A percentile compares a stretch with the other conserved stretches of the same genome.
phyloP scores from a whole-genome alignment of 306 rosid species.

The Prunus mongolica region DNA sequence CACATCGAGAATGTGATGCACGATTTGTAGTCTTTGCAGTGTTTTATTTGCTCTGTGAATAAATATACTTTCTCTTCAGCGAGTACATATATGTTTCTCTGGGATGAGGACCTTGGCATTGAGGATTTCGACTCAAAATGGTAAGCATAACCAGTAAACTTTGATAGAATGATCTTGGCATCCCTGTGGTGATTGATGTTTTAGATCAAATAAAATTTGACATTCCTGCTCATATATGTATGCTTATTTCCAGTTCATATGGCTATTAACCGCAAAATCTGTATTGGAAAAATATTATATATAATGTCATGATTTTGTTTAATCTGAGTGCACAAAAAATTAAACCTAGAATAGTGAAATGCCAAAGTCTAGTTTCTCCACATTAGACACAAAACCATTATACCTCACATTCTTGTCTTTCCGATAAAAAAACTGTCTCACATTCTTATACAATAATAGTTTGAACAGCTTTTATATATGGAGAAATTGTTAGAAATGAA shows the following conservation, averaged over 20 bases:
- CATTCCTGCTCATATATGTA: background rate
- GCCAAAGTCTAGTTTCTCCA: too few relatives aligned
- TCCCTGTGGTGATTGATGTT: background rate
- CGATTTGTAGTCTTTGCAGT: background rate
- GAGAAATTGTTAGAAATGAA: too few relatives aligned
- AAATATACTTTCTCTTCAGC: background rate
- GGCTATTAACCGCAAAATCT: too few relatives aligned
- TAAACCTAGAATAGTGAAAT: too few relatives aligned
- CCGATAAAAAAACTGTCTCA: too few relatives aligned
- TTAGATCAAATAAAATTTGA: background rate
- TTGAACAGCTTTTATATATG: too few relatives aligned
- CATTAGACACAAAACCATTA: background rate
- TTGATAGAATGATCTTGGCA: background rate
- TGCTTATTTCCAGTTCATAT: background rate
- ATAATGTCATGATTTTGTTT: too few relatives aligned
- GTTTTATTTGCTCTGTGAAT: background rate
- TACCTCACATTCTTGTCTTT: too few relatives aligned
- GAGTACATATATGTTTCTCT: constrained; percentile 62
- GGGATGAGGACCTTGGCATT: constrained; percentile 87
- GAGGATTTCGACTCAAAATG: constrained; percentile 63
- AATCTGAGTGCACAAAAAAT: too few relatives aligned
- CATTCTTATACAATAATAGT: too few relatives aligned
- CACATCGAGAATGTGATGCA: background rate
- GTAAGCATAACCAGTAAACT: constrained; percentile 27
- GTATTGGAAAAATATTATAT: too few relatives aligned